Percentiles rank a stretch among this genome's conserved stretches.
Conservation (phyloP, 139 green algal genomes). For the Chloropicon primus region DNA sequence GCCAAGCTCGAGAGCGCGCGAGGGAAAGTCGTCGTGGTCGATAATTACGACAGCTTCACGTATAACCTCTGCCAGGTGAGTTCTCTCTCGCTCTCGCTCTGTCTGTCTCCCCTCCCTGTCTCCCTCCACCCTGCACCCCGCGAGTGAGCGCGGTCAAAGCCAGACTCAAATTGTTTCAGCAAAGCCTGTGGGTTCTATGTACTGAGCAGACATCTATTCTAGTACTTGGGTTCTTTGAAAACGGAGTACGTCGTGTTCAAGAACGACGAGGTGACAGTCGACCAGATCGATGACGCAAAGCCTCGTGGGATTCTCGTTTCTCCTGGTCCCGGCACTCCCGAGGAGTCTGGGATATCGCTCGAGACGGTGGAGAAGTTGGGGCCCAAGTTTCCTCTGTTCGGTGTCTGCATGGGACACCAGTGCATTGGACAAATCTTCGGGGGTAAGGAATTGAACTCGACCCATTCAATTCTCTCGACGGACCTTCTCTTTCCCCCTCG, state of each 20-base stretch:
- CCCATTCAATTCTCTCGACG: background rate
- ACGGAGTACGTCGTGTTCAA: slow-evolving; percentile 81
- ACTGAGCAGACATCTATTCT: too few relatives aligned
- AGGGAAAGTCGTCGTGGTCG: slow-evolving; percentile 65
- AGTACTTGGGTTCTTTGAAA: slow-evolving; percentile 88
- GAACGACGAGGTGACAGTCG: slow-evolving; percentile 92
- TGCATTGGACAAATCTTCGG: slow-evolving; percentile 88
- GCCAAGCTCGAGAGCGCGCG: background rate
- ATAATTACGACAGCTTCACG: slow-evolving; percentile 99
- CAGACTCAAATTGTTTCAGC: too few relatives aligned
- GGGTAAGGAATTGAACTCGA: slow-evolving; percentile 1
- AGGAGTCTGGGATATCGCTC: slow-evolving; percentile 90
- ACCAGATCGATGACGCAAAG: slow-evolving; percentile 68
- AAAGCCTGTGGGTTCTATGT: too few relatives aligned
- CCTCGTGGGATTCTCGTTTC: slow-evolving; percentile 84
- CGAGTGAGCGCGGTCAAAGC: too few relatives aligned
- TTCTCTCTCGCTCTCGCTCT: too few relatives aligned
- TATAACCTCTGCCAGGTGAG: slow-evolving; percentile 91
- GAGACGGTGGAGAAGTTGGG: slow-evolving; percentile 67
- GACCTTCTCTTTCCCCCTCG: background rate
- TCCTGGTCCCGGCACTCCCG: slow-evolving; percentile 77
- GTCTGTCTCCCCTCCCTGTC: background rate
- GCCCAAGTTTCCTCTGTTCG: slow-evolving; percentile 76
- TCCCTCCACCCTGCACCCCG: too few relatives aligned
- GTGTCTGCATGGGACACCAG: slow-evolving; percentile 98